phyloP scores from a whole-genome alignment of 441 rosid species.

The Gossypium davidsonii region DNA sequence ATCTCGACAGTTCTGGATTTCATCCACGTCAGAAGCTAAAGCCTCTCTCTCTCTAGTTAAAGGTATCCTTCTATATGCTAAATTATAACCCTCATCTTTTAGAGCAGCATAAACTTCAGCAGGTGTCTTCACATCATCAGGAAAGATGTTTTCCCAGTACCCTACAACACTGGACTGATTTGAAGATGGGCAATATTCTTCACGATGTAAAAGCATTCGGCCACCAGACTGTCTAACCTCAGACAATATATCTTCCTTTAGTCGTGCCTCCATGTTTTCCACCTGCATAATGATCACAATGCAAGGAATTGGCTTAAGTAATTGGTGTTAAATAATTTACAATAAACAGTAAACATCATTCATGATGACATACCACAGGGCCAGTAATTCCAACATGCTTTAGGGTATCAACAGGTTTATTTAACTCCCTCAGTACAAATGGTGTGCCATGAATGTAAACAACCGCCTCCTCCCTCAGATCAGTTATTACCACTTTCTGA shows the following conservation, averaged over 20 bases:
- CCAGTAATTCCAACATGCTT: conserved; percentile 97
- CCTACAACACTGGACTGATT: conserved; percentile 82
- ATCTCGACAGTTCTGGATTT: conserved; percentile 65
- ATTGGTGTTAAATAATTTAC: conserved; percentile 2
- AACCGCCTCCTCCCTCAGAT: conserved; percentile 94
- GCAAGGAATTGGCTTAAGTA: conserved; percentile 16
- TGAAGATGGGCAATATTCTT: conserved; percentile 70
- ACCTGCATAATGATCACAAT: conserved; percentile 45
- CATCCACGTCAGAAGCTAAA: conserved; percentile 85
- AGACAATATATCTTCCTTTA: conserved; percentile 84
- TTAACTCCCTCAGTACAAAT: conserved; percentile 89
- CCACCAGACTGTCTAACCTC: conserved; percentile 78
- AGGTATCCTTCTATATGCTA: conserved; percentile 79
- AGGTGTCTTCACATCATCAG: conserved; percentile 85
- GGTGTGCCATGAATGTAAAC: conserved; percentile 94
- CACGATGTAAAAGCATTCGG: conserved; percentile 90
- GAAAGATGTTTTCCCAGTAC: conserved; percentile 88
- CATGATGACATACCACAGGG: conserved; percentile 57
- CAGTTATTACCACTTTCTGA: conserved; percentile 65
- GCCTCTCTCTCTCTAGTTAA: conserved; percentile 91
- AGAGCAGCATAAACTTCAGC: conserved; percentile 86
- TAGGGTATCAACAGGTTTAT: conserved; percentile 91
- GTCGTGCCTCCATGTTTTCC: conserved; percentile 78
- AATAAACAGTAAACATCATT: background rate
- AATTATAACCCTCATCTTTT: conserved; percentile 66